Conservation (phyloP, 2,329 filamentous ascomycete species). For the Aspergillus ochraceoroseus region DNA sequence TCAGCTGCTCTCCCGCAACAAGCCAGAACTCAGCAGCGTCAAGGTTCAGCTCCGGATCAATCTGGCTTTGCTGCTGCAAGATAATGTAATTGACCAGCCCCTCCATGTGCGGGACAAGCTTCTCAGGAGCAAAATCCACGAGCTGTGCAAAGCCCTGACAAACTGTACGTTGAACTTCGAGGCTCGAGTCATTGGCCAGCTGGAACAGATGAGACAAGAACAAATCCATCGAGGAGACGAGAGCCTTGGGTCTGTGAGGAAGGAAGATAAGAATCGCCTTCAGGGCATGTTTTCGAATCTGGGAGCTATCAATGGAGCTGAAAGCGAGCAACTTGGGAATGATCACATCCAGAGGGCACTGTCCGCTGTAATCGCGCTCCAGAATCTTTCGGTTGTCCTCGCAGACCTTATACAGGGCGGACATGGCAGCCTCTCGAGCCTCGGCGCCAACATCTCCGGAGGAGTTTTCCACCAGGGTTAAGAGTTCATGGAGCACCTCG, state of each 20-base stretch:
- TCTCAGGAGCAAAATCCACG: conserved; percentile 83
- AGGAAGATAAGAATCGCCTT: conserved; percentile 89
- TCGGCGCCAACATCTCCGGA: conserved; percentile 62
- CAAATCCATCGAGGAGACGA: conserved; percentile 73
- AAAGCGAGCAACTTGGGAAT: conserved; percentile 88
- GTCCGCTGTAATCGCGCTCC: conserved; percentile 80
- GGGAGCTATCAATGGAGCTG: conserved; percentile 68
- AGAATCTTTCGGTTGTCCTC: conserved; percentile 88
- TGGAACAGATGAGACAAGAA: conserved; percentile 79
- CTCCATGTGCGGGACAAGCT: conserved; percentile 79
- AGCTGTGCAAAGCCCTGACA: conserved; percentile 90
- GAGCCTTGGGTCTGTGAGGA: conserved; percentile 72
- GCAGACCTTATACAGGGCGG: conserved; percentile 88
- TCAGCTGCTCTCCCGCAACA: conserved; percentile 80
- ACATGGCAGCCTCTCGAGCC: conserved; percentile 89
- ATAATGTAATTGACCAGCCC: conserved; percentile 92
- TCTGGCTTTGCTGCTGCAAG: conserved; percentile 71
- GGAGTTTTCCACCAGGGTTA: conserved; percentile 71
- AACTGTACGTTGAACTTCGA: conserved; percentile 85
- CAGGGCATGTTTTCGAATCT: conserved; percentile 74
- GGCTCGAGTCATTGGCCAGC: conserved; percentile 68
- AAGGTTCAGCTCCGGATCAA: conserved; percentile 83
- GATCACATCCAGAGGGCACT: conserved; percentile 80
- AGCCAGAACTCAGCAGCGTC: conserved; percentile 98
- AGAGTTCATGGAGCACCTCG: conserved; percentile 75